phyloP scores from a whole-genome alignment of 2,329 filamentous ascomycete genomes.

The Fusarium sp. region DNA sequence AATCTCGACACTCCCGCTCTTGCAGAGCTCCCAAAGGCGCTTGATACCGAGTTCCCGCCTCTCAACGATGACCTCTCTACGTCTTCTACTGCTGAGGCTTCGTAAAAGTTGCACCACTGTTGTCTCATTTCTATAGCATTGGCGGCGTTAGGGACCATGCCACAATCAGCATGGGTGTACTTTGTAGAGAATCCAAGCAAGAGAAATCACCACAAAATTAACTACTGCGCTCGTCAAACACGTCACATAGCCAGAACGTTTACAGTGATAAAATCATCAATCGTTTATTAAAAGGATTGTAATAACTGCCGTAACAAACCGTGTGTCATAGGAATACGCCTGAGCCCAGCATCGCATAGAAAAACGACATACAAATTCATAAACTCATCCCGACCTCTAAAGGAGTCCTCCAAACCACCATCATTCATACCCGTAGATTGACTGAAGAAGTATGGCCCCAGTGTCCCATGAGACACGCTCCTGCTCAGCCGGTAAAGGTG shows the following conservation, averaged over 20 bases:
- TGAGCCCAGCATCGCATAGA: constrained; percentile 32
- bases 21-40: constrained; percentile 39
- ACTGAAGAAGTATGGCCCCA: constrained; percentile 37
- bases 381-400: constrained; percentile 30
- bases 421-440: constrained; percentile 37
- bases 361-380: constrained; percentile 43
- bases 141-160: constrained; percentile 19
- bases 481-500: constrained; percentile 24
- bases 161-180: background rate
- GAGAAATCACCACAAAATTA: background rate
- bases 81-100: constrained; percentile 1
- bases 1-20: constrained; percentile 27
- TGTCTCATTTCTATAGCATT: constrained; percentile 14
- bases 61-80: constrained; percentile 30
- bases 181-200: background rate
- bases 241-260: background rate
- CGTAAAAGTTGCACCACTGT: background rate
- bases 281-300: constrained; percentile 39
- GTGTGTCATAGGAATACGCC: constrained; percentile 27
- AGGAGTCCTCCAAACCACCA: constrained; percentile 31
- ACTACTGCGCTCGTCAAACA: background rate
- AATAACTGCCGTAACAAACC: constrained; percentile 36
- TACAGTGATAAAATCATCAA: constrained; percentile 35
- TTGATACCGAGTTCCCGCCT: constrained; percentile 53
- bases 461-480: constrained; percentile 20